Evolutionary conservation across 768 basidiomycete genomes (phyloP).

Genomic region (Podaxis sp.): DNA sequence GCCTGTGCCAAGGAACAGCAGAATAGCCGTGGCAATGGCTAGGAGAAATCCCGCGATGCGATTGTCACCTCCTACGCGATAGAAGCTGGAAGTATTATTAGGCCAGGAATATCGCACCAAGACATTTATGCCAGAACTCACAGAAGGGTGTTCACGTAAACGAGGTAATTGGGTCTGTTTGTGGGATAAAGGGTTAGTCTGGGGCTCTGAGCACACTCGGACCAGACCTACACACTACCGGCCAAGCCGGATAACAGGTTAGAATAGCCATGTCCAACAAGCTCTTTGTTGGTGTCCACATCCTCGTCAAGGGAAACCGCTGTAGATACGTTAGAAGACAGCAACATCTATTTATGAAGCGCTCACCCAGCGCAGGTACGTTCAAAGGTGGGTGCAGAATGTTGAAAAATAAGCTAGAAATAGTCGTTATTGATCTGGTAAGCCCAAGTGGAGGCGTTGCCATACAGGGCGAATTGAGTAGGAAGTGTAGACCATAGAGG

Average conservation of each 20-base stretch:
- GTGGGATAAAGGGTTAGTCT: not conserved
- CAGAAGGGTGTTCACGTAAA: constrained; percentile 87
- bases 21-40: constrained; percentile 64
- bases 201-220: not conserved
- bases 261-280: constrained; percentile 90
- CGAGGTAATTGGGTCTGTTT: constrained; percentile 81
- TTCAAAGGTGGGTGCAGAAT: constrained; percentile 84
- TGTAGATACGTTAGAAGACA: constrained; percentile 23
- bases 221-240: constrained; percentile 63
- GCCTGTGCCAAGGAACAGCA: constrained; percentile 82
- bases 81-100: constrained; percentile 55
- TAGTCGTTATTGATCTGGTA: not conserved
- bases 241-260: constrained; percentile 80
- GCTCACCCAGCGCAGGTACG: constrained; percentile 81
- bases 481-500: constrained; percentile 84
- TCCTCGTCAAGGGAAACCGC: constrained; percentile 90
- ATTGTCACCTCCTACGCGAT: constrained; percentile 88
- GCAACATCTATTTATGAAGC: not conserved
- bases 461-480: constrained; percentile 89
- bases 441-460: constrained; percentile 17
- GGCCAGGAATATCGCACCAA: not conserved
- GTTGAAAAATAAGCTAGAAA: constrained; percentile 73
- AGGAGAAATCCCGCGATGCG: constrained; percentile 85
- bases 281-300: constrained; percentile 87
- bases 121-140: constrained; percentile 23